Percentiles rank a stretch among this genome's conserved stretches.
phyloP scores from a whole-genome alignment of 2,329 filamentous ascomycete species.

The Trichoderma brevicompactum region DNA sequence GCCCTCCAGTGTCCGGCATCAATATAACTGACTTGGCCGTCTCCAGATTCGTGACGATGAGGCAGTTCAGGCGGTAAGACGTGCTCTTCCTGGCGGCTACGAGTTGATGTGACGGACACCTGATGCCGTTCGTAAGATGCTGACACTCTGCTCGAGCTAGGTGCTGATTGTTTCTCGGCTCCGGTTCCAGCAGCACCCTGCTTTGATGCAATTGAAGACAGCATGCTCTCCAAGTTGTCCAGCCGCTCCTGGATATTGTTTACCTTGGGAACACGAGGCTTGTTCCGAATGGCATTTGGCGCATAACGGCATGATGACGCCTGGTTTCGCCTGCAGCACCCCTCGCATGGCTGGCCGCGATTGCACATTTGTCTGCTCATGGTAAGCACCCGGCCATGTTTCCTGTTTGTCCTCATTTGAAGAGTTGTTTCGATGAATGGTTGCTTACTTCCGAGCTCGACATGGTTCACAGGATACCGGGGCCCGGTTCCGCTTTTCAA shows the following conservation, averaged over 20 bases:
- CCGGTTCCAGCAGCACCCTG: neutral
- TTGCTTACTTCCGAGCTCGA: slow-evolving; percentile 17
- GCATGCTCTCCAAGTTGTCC: slow-evolving; percentile 12
- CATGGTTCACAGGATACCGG: slow-evolving; percentile 24
- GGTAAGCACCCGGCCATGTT: neutral
- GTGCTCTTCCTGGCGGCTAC: neutral
- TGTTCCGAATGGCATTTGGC: slow-evolving; percentile 13
- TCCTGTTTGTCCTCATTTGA: neutral
- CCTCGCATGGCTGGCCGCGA: slow-evolving; percentile 19
- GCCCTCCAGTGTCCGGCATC: slow-evolving; percentile 18
- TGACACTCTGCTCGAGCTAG: neutral
- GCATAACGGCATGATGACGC: slow-evolving; percentile 16
- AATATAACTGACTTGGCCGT: slow-evolving; percentile 13
- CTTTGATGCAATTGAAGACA: slow-evolving; percentile 1
- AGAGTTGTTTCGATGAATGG: neutral
- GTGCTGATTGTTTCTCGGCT: neutral
- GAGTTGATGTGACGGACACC: neutral
- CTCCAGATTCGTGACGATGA: slow-evolving; percentile 11
- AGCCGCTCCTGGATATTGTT: slow-evolving; percentile 15
- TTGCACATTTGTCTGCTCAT: slow-evolving; percentile 16
- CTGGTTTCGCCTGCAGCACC: slow-evolving; percentile 10
- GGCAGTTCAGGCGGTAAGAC: slow-evolving; percentile 4
- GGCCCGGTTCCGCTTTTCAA: slow-evolving; percentile 23
- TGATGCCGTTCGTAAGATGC: neutral
- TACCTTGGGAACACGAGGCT: slow-evolving; percentile 7